phyloP scores from a whole-genome alignment of 805 yeast species.

The Ogataea angusta region DNA sequence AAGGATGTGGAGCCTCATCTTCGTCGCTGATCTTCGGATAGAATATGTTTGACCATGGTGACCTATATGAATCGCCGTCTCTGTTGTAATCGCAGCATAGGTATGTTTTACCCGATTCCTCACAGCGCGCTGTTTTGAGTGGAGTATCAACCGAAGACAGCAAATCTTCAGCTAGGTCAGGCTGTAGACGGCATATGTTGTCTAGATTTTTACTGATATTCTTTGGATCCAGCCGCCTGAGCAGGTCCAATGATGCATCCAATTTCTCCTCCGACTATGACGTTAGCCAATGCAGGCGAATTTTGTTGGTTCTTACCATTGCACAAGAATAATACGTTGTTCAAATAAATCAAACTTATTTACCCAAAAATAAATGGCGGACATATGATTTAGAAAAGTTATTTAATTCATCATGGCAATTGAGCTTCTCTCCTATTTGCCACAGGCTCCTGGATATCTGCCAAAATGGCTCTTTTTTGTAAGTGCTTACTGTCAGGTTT shows the following conservation, averaged over 20 bases:
- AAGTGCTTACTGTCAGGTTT: constrained; percentile 13
- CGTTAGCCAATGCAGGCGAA: constrained; percentile 4
- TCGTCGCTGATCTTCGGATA: constrained; percentile 50
- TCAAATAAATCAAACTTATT: constrained; percentile 1
- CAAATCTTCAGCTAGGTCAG: constrained; percentile 81
- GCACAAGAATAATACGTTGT: constrained; percentile 5
- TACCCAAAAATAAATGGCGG: constrained; percentile 9
- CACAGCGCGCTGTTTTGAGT: constrained; percentile 50
- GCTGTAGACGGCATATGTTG: constrained; percentile 51
- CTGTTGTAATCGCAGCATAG: constrained; percentile 92
- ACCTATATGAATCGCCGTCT: constrained; percentile 87
- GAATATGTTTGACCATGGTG: constrained; percentile 86
- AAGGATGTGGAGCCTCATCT: constrained; percentile 72
- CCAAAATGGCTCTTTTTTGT: constrained; percentile 80
- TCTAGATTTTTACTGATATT: constrained; percentile 44
- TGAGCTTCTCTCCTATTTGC: constrained; percentile 32
- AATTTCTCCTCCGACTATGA: constrained; percentile 44
- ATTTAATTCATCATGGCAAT: neutral
- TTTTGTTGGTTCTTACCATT: constrained; percentile 7
- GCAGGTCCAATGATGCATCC: constrained; percentile 76
- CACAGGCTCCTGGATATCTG: constrained; percentile 51
- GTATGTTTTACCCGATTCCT: constrained; percentile 58
- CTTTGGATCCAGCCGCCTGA: constrained; percentile 73
- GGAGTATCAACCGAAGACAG: constrained; percentile 88
- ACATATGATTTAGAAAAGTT: neutral